Evolutionary conservation across 305 asterid genomes (phyloP).

Genomic region (Fraxinus dipetala): DNA sequence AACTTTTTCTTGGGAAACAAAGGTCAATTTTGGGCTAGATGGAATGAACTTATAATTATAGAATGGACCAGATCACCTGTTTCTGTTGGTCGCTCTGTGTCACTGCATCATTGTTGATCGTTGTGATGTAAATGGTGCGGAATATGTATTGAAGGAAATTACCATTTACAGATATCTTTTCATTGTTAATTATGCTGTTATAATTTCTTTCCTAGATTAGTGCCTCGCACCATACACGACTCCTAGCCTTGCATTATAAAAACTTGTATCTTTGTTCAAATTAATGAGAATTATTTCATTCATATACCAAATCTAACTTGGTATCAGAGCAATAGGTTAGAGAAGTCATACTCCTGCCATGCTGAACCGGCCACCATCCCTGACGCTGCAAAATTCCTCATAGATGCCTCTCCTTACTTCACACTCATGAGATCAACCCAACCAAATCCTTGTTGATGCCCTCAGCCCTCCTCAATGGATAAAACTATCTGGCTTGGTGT

Average conservation of each 20-base stretch:
- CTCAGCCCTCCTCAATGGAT: neutral
- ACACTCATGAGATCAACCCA: neutral
- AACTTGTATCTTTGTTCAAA: no score
- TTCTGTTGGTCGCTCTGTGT: neutral
- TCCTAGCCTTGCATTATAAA: no score
- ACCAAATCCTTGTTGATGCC: neutral
- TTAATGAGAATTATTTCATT: no score
- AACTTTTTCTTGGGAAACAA: slow-evolving; percentile 5
- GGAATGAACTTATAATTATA: neutral
- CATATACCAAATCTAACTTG: neutral
- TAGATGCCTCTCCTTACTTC: neutral
- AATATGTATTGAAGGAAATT: neutral
- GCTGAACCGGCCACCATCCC: neutral
- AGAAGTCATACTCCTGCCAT: neutral
- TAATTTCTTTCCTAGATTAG: no score
- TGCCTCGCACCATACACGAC: no score
- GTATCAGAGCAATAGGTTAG: neutral
- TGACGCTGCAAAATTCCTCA: neutral
- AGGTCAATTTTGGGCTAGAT: neutral
- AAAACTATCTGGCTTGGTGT: neutral
- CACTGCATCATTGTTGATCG: neutral
- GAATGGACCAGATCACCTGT: neutral
- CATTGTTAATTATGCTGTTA: no score
- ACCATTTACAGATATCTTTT: no score
- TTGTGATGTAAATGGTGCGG: neutral